These are phyloP conservation scores for Stipa capillata DNA, from an alignment of 176 grass and related monocot species.

Conservation along the genomic window DNA sequence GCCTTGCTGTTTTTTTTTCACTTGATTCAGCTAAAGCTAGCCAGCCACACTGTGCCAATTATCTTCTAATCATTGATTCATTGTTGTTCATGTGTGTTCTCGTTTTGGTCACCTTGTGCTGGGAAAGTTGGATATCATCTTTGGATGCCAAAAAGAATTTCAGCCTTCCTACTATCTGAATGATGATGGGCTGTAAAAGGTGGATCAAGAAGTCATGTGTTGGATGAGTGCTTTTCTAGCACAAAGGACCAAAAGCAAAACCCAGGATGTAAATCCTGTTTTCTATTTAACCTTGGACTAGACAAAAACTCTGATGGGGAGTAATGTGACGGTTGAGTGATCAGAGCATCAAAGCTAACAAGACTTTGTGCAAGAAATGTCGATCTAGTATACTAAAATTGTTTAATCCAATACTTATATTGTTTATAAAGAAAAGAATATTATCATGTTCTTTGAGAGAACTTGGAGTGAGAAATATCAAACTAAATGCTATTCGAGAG, in stretches of 20 bases:
- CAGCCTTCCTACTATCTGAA: constrained; percentile 19
- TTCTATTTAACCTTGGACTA: no score
- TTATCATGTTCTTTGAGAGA: no score
- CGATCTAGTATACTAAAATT: no score
- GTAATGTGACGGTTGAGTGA: no score
- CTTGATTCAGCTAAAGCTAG: neutral
- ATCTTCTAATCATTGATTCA: constrained; percentile 31
- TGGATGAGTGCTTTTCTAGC: constrained; percentile 27
- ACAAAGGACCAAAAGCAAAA: neutral
- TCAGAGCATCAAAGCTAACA: no score
- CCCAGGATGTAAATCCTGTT: no score
- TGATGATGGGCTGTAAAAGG: constrained; percentile 21
- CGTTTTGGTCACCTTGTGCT: constrained; percentile 21
- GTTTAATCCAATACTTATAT: no score
- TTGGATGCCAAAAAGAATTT: constrained; percentile 15
- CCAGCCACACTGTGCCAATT: neutral
- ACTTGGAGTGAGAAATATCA: no score
- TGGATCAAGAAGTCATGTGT: constrained; percentile 19
- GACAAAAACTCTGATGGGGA: no score
- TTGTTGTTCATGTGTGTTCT: constrained; percentile 5
- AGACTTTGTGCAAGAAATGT: no score
- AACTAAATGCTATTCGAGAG: no score
- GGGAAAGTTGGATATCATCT: constrained; percentile 13
- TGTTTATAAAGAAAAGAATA: no score
- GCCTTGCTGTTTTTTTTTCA: neutral